A percentile compares a stretch with the other conserved stretches of the same genome.
Evolutionary conservation across 352 stramenopile genomes (phyloP).

Genomic region (Globisporangium lucens): DNA sequence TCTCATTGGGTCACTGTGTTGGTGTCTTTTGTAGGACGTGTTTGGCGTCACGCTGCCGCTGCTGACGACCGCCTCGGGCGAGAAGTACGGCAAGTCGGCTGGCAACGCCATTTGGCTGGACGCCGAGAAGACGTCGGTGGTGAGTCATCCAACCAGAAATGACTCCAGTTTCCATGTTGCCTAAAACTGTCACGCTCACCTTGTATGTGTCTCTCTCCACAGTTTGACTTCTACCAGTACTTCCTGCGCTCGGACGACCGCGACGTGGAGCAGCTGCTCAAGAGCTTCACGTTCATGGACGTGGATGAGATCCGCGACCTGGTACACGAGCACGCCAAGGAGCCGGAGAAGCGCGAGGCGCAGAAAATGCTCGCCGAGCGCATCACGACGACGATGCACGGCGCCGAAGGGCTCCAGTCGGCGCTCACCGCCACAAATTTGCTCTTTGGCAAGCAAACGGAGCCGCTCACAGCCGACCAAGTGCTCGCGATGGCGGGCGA

Average conservation of each 20-base stretch:
- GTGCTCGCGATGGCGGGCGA: conserved; percentile 71
- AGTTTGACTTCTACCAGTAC: conserved; percentile 94
- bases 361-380: conserved; percentile 68
- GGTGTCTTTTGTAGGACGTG: conserved; percentile 46
- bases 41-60: conserved; percentile 96
- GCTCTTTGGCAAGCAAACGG: conserved; percentile 64
- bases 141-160: conserved; percentile 59
- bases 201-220: neutral
- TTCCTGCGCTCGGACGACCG: conserved; percentile 87
- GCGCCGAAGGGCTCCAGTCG: conserved; percentile 68
- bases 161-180: neutral
- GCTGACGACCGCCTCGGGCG: conserved; percentile 95
- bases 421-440: conserved; percentile 60
- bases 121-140: conserved; percentile 88
- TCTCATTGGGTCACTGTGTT: neutral
- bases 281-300: conserved; percentile 97
- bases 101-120: conserved; percentile 98
- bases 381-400: conserved; percentile 94
- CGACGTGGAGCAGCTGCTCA: conserved; percentile 95
- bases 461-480: conserved; percentile 57
- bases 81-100: conserved; percentile 99
- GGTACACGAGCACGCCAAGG: conserved; percentile 66
- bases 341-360: conserved; percentile 75
- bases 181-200: neutral
- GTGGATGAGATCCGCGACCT: conserved; percentile 92